These are phyloP conservation scores for Sapria himalayana DNA, from an alignment of 345 rosid species.

Conservation along the genomic window DNA sequence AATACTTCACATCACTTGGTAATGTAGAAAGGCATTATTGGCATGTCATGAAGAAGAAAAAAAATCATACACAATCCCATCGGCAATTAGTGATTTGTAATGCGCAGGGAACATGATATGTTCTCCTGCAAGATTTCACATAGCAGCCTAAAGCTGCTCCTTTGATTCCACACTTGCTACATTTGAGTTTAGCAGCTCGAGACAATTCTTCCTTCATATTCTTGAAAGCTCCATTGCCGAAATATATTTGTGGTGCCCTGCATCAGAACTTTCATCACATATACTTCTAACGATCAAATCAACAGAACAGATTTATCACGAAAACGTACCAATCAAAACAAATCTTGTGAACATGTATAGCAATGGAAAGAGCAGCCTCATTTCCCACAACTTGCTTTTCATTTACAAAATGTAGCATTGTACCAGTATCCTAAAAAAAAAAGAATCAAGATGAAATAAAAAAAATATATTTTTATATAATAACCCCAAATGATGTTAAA, in stretches of 20 bases:
- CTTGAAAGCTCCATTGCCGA: constrained; percentile 29
- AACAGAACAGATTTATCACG: not conserved
- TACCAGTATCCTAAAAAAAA: constrained; percentile 36
- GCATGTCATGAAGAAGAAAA: not conserved
- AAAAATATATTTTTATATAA: not conserved
- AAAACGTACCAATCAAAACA: constrained; percentile 64
- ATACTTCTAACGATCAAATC: not conserved
- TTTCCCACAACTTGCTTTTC: constrained; percentile 34
- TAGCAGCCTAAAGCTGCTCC: constrained; percentile 86
- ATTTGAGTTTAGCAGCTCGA: constrained; percentile 64
- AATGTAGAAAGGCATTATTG: not conserved
- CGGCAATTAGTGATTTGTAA: constrained; percentile 34
- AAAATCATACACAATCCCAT: constrained; percentile 45
- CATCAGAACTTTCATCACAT: constrained; percentile 4
- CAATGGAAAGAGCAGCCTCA: constrained; percentile 20
- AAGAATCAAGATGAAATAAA: not conserved
- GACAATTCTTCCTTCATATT: constrained; percentile 55
- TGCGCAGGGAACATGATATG: constrained; percentile 75
- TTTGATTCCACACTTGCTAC: constrained; percentile 45
- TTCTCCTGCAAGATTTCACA: constrained; percentile 46
- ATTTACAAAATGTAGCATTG: constrained; percentile 41
- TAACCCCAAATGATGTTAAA: no score
- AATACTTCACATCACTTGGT: constrained; percentile 1
- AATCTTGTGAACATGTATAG: constrained; percentile 44
- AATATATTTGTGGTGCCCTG: constrained; percentile 80